Base-by-base conservation (phyloP, 148 eudicot species). In the Nepenthes gracilis region DNA sequence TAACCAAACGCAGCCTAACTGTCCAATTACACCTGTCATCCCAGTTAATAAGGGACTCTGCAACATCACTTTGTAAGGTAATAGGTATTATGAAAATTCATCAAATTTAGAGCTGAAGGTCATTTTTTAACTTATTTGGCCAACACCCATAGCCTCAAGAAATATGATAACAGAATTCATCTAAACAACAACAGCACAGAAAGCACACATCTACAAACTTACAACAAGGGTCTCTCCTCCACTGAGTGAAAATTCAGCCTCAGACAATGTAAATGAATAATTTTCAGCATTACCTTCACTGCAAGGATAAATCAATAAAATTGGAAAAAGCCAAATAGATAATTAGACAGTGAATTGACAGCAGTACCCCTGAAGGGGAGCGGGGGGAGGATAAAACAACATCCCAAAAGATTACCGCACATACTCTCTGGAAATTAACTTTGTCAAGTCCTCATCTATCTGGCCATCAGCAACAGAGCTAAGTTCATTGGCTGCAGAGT, bases 181-280 rank as follows among this genome's bases (percentile, higher is more conserved):
- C 23, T 23, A 23, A 23, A 23, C 23, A 23, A 23, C 23, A 23
- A 23, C 23, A 23, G 23, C 23, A 23, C 23, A 23, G 23, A 23
- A 23, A 23, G 23, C 23, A 23, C 23, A 23, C 0, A 23, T 23
- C 23, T 23, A 23, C 23, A 13, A 70, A 64, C 96, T 83, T 69
- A 93, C 99, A 86, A 89, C 69, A 48, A 78, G 72, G 54, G 85
- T 83, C 84, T 93, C 89, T 53, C 87, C 84, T 48, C 89, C 92
- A 63, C 49, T 84, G 40, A 93, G 74, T 52, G 87, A 76, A 62
- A 89, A 73, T 65, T 83, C 90, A 63, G 75, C 86, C 75, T 93
- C 95, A 57, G 92, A 82, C 52, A 72, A 67, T 48, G 79, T 67
- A 72, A 82, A 86, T 51, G 75, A 67, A 66, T 83, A 68, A 63